Evolutionary conservation across 805 yeast genomes (phyloP), one percentile per base, ranked within the genome.

Genomic region (Jamesozyma piceae): DNA sequence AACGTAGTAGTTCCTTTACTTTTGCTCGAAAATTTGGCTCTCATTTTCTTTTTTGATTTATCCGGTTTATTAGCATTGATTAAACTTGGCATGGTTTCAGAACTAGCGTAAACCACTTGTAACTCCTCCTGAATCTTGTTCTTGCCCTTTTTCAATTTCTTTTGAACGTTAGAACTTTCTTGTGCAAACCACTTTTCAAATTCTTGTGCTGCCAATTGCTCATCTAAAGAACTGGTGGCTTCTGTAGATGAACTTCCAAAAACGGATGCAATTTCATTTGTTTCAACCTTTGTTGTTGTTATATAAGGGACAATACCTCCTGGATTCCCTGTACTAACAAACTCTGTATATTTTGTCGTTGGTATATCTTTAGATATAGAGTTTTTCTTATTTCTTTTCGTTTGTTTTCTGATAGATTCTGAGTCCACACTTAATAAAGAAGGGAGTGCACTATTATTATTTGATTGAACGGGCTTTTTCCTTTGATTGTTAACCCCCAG

Each of bases 161-260:
- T 54, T 55, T 82, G 90, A 6, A 81, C 82, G 40, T 73, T 68
- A n/a, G 68, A 68, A 42, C 86, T 72, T 54, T 88, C 95, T 49
- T 75, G 78, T 30, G 75, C 82, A 89, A 95, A 88, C 96, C 96
- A 88, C 46, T 66, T 72, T 24, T 80, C 88, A 66, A 88, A 88
- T 55, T 80, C 87, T 54, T 84, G 85, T 49, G 88, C 95, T 49
- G 80, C 80, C 55, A 80, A 81, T 37, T 82, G 73, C 44, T 88
- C 95, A 37, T 75, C 78, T 35, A 84, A 21, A 4, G 45, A 29
- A n/a, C 44, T 39, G 11, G n/a, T 30, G 3, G 34, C 26, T 9
- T 26, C 29, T 0, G 46, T 18, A 9, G 37, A 27, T 18, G 37
- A 32, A 29, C 43, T 41, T 10, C 44, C 46, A 36, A 42, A 47